Conservation (phyloP, 345 rosid genomes). For the Erucastrum elatum region DNA sequence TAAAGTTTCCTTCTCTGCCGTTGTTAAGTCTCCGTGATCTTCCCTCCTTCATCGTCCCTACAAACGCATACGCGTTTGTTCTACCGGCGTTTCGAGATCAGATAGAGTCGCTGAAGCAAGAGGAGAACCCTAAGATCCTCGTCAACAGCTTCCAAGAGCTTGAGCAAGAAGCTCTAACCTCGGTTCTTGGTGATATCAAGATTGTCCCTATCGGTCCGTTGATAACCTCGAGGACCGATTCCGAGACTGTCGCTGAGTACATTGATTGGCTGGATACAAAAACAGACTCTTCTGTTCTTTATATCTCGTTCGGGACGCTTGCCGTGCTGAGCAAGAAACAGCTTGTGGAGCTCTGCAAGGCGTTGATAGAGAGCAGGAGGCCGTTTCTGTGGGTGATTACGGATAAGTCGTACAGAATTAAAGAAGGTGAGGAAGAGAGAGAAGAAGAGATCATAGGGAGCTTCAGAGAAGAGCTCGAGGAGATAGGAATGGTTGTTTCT, state of each 20-base stretch:
- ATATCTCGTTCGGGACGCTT: slow-evolving; percentile 61
- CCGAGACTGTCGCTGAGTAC: slow-evolving; percentile 28
- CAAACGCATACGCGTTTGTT: background rate
- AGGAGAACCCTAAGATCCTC: slow-evolving; percentile 49
- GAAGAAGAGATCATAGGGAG: slow-evolving; percentile 33
- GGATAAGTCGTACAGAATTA: slow-evolving; percentile 25
- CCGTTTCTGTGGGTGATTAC: slow-evolving; percentile 65
- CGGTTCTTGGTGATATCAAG: slow-evolving; percentile 26
- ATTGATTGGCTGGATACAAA: slow-evolving; percentile 48
- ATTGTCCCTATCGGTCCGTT: slow-evolving; percentile 57
- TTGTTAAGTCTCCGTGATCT: slow-evolving; percentile 45
- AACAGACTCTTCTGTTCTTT: slow-evolving; percentile 50
- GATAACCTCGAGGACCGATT: slow-evolving; percentile 41
- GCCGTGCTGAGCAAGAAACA: slow-evolving; percentile 46
- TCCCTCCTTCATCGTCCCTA: slow-evolving; percentile 49
- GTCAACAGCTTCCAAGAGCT: slow-evolving; percentile 65
- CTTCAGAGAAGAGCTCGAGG: slow-evolving; percentile 48
- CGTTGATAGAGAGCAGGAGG: slow-evolving; percentile 31
- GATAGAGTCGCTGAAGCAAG: slow-evolving; percentile 38
- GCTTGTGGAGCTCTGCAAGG: slow-evolving; percentile 49
- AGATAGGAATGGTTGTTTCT: slow-evolving; percentile 54
- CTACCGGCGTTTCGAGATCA: slow-evolving; percentile 39
- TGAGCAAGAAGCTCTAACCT: slow-evolving; percentile 53
- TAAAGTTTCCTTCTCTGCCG: too few relatives aligned
- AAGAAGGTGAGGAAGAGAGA: slow-evolving; percentile 25